Base-by-base conservation (phyloP, 352 stramenopile genomes). In the Pythium aphanidermatum region DNA sequence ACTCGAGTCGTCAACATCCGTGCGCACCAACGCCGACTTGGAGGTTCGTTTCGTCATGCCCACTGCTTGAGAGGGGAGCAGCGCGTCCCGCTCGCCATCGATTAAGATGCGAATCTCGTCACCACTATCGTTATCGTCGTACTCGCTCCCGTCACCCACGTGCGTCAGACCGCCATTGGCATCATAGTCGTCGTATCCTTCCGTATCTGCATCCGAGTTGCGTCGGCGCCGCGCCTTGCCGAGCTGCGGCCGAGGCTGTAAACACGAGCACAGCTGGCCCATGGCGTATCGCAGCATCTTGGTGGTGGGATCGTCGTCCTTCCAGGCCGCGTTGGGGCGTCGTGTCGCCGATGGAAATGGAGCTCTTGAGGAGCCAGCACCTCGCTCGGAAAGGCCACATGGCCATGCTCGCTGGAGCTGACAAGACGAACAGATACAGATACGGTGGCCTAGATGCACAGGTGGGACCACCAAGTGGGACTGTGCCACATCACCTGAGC, bases 211-310 rank as follows among this genome's bases (percentile, higher is more conserved):
- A 43, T 83, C 76, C 17, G 70, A 90, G 29, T 62, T 55, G 23
- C 70, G 74, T 26, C 71, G 70, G 63, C 73, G 60, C 35, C 69
- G 65, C 59, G 84, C 83, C 46, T 47, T 48, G 19, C 52, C 71
- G 29, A 65, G 63, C 21, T 28, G 54, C 25, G 84, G n/a, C n/a
- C n/a, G n/a, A n/a, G n/a, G 74, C 41, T 87, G 62, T 51, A 83
- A 45, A 52, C 81, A 93, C 46, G 81, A 86, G 55, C 81, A 93
- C 50, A 69, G 52, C 54, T 87, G 74, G 26, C 78, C 74, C 81
- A 91, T 91, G 34, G 6, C 6, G 35, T 39, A 29, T 50, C 31
- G 39, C 41, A 16, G 30, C 42, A 26, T n/a, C 24, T 45, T 26
- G 19, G 28, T 9, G 31, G 30, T 32, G n/a, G n/a, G n/a, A n/a